phyloP scores from a whole-genome alignment of 2,329 filamentous ascomycete genomes.

The Beauveria sp. region DNA sequence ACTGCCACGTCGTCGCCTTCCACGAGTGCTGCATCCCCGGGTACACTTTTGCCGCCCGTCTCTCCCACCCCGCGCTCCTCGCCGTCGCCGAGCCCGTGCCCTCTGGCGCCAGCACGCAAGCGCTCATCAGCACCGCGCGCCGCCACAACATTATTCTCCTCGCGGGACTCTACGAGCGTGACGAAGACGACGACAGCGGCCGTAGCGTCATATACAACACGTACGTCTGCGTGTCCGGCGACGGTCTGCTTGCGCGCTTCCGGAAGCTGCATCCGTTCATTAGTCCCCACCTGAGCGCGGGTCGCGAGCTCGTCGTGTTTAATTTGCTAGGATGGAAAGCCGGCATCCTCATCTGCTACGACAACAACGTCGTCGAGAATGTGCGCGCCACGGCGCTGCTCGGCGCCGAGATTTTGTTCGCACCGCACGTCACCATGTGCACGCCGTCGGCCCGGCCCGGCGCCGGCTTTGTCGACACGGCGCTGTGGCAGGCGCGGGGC shows the following conservation, averaged over 20 bases:
- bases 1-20: slow-evolving; percentile 11
- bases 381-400: slow-evolving; percentile 13
- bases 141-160: slow-evolving; percentile 5
- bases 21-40: slow-evolving; percentile 14
- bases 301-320: slow-evolving; percentile 14
- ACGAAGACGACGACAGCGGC: background rate
- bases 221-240: slow-evolving; percentile 14
- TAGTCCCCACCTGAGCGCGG: slow-evolving; percentile 11
- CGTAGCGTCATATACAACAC: slow-evolving; percentile 12
- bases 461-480: slow-evolving; percentile 15
- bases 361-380: slow-evolving; percentile 17
- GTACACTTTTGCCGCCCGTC: slow-evolving; percentile 12
- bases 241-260: slow-evolving; percentile 13
- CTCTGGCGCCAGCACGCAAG: background rate
- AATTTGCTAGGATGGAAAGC: slow-evolving; percentile 15
- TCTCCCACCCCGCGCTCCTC: background rate
- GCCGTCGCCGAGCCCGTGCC: slow-evolving; percentile 11
- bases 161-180: slow-evolving; percentile 12
- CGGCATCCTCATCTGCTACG: slow-evolving; percentile 17
- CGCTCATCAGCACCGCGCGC: slow-evolving; percentile 4
- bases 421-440: slow-evolving; percentile 17
- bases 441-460: slow-evolving; percentile 15
- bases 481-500: slow-evolving; percentile 8
- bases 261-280: slow-evolving; percentile 17
- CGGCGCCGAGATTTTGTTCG: slow-evolving; percentile 15